These are phyloP conservation scores for Hypsizygus ulmarius DNA, from an alignment of 1,284 basidiomycete species.

Conservation along the genomic window DNA sequence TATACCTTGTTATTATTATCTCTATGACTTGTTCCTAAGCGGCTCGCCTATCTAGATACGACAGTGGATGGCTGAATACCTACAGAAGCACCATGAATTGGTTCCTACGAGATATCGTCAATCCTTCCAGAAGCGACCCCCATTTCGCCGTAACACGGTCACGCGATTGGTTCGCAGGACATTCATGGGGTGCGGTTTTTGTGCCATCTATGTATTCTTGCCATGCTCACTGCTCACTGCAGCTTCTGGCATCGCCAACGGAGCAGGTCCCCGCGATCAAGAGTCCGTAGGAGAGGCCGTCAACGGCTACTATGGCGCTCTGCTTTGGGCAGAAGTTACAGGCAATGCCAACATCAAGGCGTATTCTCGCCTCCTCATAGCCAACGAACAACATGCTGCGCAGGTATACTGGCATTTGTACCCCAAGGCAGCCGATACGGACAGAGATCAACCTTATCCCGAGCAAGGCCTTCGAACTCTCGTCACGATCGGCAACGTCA, in stretches of 20 bases:
- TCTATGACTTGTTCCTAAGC: neutral
- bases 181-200: constrained; percentile 31
- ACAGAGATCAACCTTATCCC: constrained; percentile 34
- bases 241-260: constrained; percentile 36
- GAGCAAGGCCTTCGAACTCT: constrained; percentile 29
- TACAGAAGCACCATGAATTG: constrained; percentile 24
- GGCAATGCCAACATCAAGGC: constrained; percentile 30
- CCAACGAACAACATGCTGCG: constrained; percentile 33
- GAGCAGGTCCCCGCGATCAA: constrained; percentile 33
- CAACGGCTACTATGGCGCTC: constrained; percentile 33
- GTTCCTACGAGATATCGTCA: constrained; percentile 34
- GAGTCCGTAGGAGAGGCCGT: constrained; percentile 34
- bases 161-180: constrained; percentile 35
- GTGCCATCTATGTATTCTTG: neutral
- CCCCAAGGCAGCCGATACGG: constrained; percentile 25
- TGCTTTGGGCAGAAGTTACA: constrained; percentile 29
- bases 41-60: constrained; percentile 18
- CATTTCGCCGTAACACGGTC: constrained; percentile 32
- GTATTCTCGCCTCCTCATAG: constrained; percentile 31
- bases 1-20: constrained; percentile 12
- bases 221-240: neutral
- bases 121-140: constrained; percentile 30
- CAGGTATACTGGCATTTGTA: constrained; percentile 37
- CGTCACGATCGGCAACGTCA: constrained; percentile 34
- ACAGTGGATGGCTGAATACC: constrained; percentile 25